Evolutionary conservation across 805 yeast genomes (phyloP), one percentile per base, ranked within the genome.

Genomic region (Starmerella stellata): DNA sequence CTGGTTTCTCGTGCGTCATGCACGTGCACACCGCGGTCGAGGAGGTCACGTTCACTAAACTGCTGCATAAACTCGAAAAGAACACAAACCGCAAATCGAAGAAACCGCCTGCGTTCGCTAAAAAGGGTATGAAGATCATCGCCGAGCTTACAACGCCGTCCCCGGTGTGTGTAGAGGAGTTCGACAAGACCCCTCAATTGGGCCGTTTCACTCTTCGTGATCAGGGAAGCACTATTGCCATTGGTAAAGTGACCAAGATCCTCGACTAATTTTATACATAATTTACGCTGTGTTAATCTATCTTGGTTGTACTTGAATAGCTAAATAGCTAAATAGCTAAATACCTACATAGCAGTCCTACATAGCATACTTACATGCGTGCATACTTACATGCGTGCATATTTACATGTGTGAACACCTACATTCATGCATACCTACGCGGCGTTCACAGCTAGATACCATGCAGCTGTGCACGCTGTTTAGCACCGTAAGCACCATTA

Each of bases 181-280:
- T 78, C 59, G 75, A 68, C 50, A 92, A 81, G 56, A 81, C 85
- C 57, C 95, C 87, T 50, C 96, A 90, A 64, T 70, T 90, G 54
- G 99, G 98, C 58, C 76, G 99, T 64, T 90, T 90, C 62, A 90
- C 98, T 21, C 71, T 90, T 60, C 83, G 99, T 70, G 98, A 90
- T 63, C 96, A 90, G 66, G 98, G 96, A 58, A 75, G 75, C 46
- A 90, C 98, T 38, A 85, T 90, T 63, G 99, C 98, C 48, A 90
- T 90, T 61, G 99, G 99, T 64, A 85, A 87, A 64, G 82, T 90
- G 54, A 80, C 93, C 43, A 87, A 87, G 65, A 65, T 90, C 48
- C 65, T 83, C 21, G 52, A 50, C 20, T 56, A 52, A 43, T 29
- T 21, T 29, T 18, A 15, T 20, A n/a, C n/a, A n/a, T n/a, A n/a